phyloP scores from a whole-genome alignment of 2,329 filamentous ascomycete genomes.

The Didymella lethalis region DNA sequence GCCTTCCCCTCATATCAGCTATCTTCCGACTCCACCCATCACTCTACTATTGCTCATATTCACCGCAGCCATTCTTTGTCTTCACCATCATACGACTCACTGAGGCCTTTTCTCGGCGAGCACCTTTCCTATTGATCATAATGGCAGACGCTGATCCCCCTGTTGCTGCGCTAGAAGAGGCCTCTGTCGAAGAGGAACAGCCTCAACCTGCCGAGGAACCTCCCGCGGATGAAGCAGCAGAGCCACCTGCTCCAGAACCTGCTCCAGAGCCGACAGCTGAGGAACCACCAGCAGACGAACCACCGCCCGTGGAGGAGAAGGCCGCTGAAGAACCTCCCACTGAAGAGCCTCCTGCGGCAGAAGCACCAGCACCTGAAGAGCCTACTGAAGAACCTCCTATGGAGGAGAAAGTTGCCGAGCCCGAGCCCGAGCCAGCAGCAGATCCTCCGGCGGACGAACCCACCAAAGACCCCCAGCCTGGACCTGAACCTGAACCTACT shows the following conservation, averaged over 20 bases:
- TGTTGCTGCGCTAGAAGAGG: background rate
- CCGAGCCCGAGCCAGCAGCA: background rate
- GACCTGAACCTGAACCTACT: background rate
- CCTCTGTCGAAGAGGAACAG: background rate
- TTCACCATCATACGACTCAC: background rate
- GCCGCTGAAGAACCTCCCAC: background rate
- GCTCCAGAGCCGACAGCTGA: background rate
- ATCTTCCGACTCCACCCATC: background rate
- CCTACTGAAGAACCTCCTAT: conserved; percentile 1
- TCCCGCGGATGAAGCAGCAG: conserved; percentile 1
- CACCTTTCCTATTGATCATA: background rate
- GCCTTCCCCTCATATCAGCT: too few species aligned
- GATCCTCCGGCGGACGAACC: background rate
- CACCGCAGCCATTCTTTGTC: conserved; percentile 9
- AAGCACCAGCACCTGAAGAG: background rate
- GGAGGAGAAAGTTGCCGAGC: background rate
- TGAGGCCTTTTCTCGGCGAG: conserved; percentile 7
- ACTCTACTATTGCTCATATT: conserved; percentile 1
- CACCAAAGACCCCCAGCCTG: background rate
- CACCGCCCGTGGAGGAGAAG: background rate
- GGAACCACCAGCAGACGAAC: background rate
- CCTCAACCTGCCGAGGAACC: background rate
- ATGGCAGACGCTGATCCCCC: conserved; percentile 14
- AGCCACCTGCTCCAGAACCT: background rate
- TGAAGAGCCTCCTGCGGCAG: background rate